Conservation (phyloP, 169 alveolate species). For the Ophryocystis elektroscirrha region DNA sequence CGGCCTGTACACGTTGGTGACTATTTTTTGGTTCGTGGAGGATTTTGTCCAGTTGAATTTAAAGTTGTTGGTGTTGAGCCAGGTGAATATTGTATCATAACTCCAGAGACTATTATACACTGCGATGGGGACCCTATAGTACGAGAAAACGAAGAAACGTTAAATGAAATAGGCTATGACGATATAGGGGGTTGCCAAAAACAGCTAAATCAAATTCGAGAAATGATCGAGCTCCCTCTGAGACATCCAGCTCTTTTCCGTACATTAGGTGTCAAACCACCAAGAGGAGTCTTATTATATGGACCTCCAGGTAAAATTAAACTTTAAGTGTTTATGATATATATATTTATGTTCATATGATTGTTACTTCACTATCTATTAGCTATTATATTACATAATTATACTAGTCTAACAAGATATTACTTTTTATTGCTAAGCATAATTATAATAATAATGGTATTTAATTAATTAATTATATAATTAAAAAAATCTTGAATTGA, state of each 20-base stretch:
- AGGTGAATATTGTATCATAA: slow-evolving; percentile 92
- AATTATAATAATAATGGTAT: no score
- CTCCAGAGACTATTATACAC: slow-evolving; percentile 86
- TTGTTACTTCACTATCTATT: no score
- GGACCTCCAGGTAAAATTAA: slow-evolving; percentile 88
- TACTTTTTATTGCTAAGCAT: no score
- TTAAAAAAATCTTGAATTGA: no score
- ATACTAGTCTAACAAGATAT: no score
- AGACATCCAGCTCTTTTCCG: slow-evolving; percentile 95
- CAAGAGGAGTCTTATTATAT: slow-evolving; percentile 94
- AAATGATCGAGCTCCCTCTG: slow-evolving; percentile 93
- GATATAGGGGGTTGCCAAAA: slow-evolving; percentile 99
- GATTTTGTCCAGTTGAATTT: slow-evolving; percentile 96
- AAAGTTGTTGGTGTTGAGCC: slow-evolving; percentile 99
- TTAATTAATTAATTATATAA: no score
- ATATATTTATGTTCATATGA: no score
- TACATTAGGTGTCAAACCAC: slow-evolving; percentile 98
- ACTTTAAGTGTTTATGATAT: background rate
- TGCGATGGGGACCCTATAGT: slow-evolving; percentile 93
- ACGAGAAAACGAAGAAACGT: slow-evolving; percentile 96
- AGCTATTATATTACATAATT: no score
- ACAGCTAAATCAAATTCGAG: slow-evolving; percentile 93
- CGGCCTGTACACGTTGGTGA: slow-evolving; percentile 97
- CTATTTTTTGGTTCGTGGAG: slow-evolving; percentile 91
- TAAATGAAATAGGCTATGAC: slow-evolving; percentile 98